These are phyloP conservation scores for Aphanoascus verrucosus DNA, from an alignment of 2,329 filamentous ascomycete genomes.

Conservation along the genomic window DNA sequence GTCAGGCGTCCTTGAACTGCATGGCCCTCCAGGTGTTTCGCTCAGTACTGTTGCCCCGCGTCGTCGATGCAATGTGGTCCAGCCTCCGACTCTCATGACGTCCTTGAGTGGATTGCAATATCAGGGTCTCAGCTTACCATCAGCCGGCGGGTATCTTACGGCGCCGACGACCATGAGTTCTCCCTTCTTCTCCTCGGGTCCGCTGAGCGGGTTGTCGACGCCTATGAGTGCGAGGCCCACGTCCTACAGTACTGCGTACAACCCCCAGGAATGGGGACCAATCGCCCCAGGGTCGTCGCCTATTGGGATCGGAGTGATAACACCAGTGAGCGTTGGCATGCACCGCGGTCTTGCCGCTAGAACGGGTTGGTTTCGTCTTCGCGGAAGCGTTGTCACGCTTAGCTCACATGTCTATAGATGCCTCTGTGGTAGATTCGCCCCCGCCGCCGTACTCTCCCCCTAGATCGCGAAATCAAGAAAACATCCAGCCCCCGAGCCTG, in stretches of 20 bases:
- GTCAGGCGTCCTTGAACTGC: slow-evolving; percentile 13
- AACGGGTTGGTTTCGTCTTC: neutral
- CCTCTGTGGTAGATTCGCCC: slow-evolving; percentile 18
- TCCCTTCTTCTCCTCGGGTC: slow-evolving; percentile 28
- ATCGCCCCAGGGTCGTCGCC: slow-evolving; percentile 20
- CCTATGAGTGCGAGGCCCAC: slow-evolving; percentile 36
- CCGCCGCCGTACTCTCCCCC: slow-evolving; percentile 18
- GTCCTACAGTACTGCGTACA: slow-evolving; percentile 37
- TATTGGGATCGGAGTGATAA: slow-evolving; percentile 10
- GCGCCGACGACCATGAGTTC: slow-evolving; percentile 24
- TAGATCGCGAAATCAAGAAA: slow-evolving; percentile 4
- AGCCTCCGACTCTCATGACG: slow-evolving; percentile 36
- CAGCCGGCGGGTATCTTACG: slow-evolving; percentile 19
- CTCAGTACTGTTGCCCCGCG: slow-evolving; percentile 25
- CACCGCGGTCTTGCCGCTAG: slow-evolving; percentile 1
- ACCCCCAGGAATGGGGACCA: slow-evolving; percentile 41
- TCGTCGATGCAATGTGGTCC: slow-evolving; percentile 35
- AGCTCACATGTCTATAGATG: slow-evolving; percentile 3
- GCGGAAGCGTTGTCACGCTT: neutral
- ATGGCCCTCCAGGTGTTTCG: slow-evolving; percentile 20
- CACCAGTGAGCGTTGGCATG: neutral
- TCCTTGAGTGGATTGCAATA: slow-evolving; percentile 30
- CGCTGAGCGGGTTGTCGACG: slow-evolving; percentile 20
- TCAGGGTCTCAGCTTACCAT: slow-evolving; percentile 25
- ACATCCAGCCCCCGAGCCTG: slow-evolving; percentile 10